phyloP scores from a whole-genome alignment of 148 eudicot species.

The Cornus suecica region DNA sequence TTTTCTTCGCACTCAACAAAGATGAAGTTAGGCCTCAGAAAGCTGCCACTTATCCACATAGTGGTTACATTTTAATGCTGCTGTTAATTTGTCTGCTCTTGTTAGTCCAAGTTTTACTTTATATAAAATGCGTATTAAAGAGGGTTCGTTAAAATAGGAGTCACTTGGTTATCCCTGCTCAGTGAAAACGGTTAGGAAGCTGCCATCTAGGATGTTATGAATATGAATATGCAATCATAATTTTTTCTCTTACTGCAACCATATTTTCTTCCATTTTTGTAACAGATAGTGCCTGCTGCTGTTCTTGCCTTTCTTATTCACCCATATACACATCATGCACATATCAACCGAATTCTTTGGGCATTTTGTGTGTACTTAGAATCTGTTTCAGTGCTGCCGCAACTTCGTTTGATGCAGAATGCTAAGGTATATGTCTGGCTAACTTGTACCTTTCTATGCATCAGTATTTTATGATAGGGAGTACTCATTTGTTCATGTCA shows the following conservation, averaged over 20 bases:
- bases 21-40: no score
- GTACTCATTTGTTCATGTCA: not conserved
- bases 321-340: conserved; percentile 35
- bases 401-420: conserved; percentile 78
- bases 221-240: not conserved
- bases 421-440: conserved; percentile 44
- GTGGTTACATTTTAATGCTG: no score
- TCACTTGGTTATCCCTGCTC: not conserved
- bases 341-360: conserved; percentile 44
- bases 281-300: conserved; percentile 68
- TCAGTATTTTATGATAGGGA: not conserved
- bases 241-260: not conserved
- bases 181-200: not conserved
- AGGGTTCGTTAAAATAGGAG: no score
- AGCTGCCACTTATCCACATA: no score
- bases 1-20: no score
- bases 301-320: conserved; percentile 53
- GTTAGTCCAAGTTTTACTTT: no score
- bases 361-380: conserved; percentile 63
- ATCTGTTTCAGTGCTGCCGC: conserved; percentile 79
- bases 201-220: not conserved
- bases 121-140: no score
- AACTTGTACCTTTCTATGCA: not conserved
- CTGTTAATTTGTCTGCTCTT: no score
- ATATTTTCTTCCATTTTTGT: not conserved